phyloP scores from a whole-genome alignment of 2,329 filamentous ascomycete genomes.

The Plenodomus biglobosus region DNA sequence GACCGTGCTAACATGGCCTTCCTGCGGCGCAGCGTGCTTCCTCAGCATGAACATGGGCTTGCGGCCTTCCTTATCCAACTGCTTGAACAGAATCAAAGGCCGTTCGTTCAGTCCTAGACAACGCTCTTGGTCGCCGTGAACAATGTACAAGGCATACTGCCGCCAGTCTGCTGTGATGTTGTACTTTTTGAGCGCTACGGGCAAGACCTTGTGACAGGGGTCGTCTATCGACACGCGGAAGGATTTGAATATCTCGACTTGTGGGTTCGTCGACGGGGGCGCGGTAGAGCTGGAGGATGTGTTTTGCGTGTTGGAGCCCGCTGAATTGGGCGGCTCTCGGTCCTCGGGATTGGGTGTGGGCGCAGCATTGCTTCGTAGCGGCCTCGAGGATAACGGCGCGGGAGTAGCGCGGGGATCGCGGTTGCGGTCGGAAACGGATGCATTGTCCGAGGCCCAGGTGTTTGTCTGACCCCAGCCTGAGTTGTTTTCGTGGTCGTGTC shows the following conservation, averaged over 20 bases:
- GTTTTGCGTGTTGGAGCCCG: conserved; percentile 32
- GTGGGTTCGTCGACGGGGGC: conserved; percentile 46
- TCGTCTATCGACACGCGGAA: conserved; percentile 98
- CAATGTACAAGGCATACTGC: conserved; percentile 96
- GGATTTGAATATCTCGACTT: conserved; percentile 96
- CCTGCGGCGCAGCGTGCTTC: conserved; percentile 59
- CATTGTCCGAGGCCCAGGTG: conserved; percentile 35
- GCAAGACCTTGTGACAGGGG: conserved; percentile 94
- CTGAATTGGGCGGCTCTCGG: conserved; percentile 35
- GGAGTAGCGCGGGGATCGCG: conserved; percentile 39
- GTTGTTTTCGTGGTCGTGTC: conserved; percentile 37
- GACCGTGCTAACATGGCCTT: conserved; percentile 49
- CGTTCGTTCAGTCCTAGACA: conserved; percentile 91
- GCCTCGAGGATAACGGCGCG: conserved; percentile 32
- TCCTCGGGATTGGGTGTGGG: conserved; percentile 33
- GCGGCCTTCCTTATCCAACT: conserved; percentile 92
- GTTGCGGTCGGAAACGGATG: conserved; percentile 30
- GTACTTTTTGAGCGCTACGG: conserved; percentile 94
- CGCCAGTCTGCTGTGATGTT: conserved; percentile 98
- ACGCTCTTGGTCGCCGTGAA: conserved; percentile 97
- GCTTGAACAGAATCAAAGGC: conserved; percentile 93
- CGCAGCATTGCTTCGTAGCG: conserved; percentile 33
- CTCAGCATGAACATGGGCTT: conserved; percentile 99
- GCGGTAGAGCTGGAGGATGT: conserved; percentile 23
- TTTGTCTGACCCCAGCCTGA: conserved; percentile 33